phyloP scores from a whole-genome alignment of 495 filamentous ascomycete species.

The Tuber brumale region DNA sequence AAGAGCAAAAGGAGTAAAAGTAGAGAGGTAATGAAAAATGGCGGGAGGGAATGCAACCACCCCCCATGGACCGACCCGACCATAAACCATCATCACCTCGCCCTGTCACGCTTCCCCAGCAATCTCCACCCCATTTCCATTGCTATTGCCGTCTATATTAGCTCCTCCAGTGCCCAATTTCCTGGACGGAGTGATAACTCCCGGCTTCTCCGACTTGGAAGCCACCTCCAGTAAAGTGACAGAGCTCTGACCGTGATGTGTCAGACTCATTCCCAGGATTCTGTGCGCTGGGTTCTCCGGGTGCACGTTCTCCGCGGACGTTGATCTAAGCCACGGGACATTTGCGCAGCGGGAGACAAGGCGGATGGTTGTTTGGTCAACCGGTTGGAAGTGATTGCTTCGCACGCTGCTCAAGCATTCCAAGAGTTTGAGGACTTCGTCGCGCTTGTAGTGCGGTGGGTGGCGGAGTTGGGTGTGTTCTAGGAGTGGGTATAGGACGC shows the following conservation, averaged over 20 bases:
- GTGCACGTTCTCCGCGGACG: constrained; percentile 44
- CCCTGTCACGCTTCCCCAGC: constrained; percentile 20
- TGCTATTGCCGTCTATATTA: background rate
- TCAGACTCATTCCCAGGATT: constrained; percentile 50
- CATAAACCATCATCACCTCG: background rate
- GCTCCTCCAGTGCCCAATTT: constrained; percentile 28
- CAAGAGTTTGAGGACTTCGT: constrained; percentile 72
- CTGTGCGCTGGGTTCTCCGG: constrained; percentile 48
- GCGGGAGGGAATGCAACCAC: background rate
- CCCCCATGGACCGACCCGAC: background rate
- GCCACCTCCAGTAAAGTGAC: constrained; percentile 73
- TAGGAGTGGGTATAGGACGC: constrained; percentile 83
- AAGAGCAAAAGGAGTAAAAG: background rate
- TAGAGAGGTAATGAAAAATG: background rate
- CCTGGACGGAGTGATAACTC: constrained; percentile 73
- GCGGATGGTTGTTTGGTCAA: constrained; percentile 80
- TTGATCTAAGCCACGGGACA: constrained; percentile 70
- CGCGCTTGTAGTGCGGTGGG: constrained; percentile 81
- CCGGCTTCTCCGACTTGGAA: constrained; percentile 72
- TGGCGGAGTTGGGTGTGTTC: constrained; percentile 81
- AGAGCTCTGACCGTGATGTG: constrained; percentile 49
- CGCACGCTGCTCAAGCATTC: constrained; percentile 55
- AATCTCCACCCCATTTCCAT: constrained; percentile 28
- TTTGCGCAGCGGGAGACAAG: constrained; percentile 73
- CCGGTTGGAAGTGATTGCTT: constrained; percentile 78